These are phyloP conservation scores for Fusarium siculi DNA, from an alignment of 2,329 filamentous ascomycete genomes.

Conservation along the genomic window DNA sequence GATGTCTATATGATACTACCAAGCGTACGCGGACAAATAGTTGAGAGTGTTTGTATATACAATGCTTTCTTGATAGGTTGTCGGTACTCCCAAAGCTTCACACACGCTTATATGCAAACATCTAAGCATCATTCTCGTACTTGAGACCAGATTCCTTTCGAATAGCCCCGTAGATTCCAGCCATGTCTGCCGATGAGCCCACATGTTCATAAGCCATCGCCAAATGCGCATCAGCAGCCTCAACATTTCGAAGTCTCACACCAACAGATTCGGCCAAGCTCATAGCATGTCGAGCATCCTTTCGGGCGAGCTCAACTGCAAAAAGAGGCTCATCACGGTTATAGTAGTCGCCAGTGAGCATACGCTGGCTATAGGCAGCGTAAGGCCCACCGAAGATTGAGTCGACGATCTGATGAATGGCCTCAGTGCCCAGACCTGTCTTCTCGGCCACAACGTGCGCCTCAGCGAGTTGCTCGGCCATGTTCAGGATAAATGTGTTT, in stretches of 20 bases:
- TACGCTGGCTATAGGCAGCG: slow-evolving; percentile 77
- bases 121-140: slow-evolving; percentile 69
- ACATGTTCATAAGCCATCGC: slow-evolving; percentile 72
- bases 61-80: neutral
- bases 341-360: slow-evolving; percentile 81
- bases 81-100: neutral
- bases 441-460: slow-evolving; percentile 84
- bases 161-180: slow-evolving; percentile 83
- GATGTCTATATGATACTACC: neutral
- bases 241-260: slow-evolving; percentile 70
- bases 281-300: slow-evolving; percentile 82
- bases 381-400: slow-evolving; percentile 81
- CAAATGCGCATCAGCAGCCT: slow-evolving; percentile 76
- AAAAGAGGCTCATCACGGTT: slow-evolving; percentile 83
- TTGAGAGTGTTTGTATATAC: neutral
- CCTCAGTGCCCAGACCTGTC: slow-evolving; percentile 75
- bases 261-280: slow-evolving; percentile 72
- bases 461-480: slow-evolving; percentile 83
- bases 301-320: slow-evolving; percentile 81
- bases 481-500: slow-evolving; percentile 87
- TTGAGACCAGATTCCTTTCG: slow-evolving; percentile 78
- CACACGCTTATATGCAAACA: neutral
- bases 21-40: neutral
- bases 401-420: slow-evolving; percentile 77
- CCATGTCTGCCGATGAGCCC: slow-evolving; percentile 80